Conservation (phyloP, 768 basidiomycete genomes). For the Floccularia luteovirens region DNA sequence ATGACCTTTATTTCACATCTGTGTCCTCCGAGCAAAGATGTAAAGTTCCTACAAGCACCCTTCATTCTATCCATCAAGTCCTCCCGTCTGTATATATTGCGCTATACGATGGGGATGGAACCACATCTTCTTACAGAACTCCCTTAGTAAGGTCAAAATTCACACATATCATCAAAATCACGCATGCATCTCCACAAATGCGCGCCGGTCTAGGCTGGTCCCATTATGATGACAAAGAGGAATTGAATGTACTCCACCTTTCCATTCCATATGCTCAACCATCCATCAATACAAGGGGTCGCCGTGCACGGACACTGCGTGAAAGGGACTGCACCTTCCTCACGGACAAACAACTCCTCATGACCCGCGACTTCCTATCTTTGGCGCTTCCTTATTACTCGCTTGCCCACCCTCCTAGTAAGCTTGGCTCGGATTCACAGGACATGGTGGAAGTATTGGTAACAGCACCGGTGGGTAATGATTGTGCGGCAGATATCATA, state of each 20-base stretch:
- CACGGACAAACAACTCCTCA: background rate
- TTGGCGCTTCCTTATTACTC: background rate
- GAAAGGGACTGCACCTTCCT: background rate
- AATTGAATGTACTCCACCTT: background rate
- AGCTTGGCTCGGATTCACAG: too few species aligned
- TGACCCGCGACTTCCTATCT: background rate
- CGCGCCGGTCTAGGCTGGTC: background rate
- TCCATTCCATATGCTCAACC: background rate
- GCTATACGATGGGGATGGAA: background rate
- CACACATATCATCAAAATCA: background rate
- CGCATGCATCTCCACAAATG: background rate
- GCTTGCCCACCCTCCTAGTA: too few species aligned
- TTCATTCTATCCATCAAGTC: background rate
- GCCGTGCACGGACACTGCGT: too few species aligned
- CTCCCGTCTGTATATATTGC: background rate
- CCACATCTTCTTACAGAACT: background rate
- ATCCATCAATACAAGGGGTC: too few species aligned
- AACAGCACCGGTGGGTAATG: background rate
- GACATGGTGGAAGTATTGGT: background rate
- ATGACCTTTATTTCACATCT: too few species aligned
- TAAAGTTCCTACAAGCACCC: too few species aligned
- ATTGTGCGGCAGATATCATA: background rate
- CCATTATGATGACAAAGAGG: background rate
- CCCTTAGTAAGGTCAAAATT: background rate
- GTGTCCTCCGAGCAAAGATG: too few species aligned